Percentiles rank a stretch among this genome's conserved stretches.
These are phyloP conservation scores for Pseudogymnoascus sp. DNA, from an alignment of 2,329 filamentous ascomycete genomes.

Conservation along the genomic window DNA sequence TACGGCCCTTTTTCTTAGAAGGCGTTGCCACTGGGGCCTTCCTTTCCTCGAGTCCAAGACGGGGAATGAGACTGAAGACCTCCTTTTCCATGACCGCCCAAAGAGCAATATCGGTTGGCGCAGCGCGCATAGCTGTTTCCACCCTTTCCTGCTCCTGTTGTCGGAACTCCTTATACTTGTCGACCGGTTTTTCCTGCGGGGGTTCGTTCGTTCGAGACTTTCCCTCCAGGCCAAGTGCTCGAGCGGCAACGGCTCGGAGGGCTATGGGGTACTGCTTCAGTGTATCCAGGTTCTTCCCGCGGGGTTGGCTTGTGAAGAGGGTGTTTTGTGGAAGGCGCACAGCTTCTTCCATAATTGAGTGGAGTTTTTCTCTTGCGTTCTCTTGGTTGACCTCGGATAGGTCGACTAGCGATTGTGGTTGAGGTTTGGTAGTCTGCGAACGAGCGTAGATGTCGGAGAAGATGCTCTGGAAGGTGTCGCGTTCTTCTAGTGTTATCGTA, in stretches of 20 bases:
- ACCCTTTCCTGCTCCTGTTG: slow-evolving; percentile 43
- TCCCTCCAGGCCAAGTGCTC: slow-evolving; percentile 21
- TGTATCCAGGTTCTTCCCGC: slow-evolving; percentile 7
- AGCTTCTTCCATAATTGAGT: neutral
- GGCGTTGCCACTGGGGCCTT: neutral
- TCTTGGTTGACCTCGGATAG: neutral
- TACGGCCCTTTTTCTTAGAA: slow-evolving; percentile 10
- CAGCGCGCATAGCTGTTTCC: slow-evolving; percentile 43
- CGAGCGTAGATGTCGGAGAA: slow-evolving; percentile 48
- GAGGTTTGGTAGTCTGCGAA: slow-evolving; percentile 18
- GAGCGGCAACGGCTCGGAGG: slow-evolving; percentile 24
- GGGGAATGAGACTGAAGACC: slow-evolving; percentile 53
- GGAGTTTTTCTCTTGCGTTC: slow-evolving; percentile 15
- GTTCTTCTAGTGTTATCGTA: slow-evolving; percentile 51
- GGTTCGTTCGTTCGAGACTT: slow-evolving; percentile 11
- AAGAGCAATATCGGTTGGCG: slow-evolving; percentile 52
- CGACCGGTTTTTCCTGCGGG: neutral
- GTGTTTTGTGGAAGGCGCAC: neutral
- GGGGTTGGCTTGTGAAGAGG: neutral
- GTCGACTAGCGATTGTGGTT: neutral
- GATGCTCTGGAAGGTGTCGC: slow-evolving; percentile 41
- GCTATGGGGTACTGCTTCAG: slow-evolving; percentile 24
- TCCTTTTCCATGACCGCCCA: slow-evolving; percentile 60
- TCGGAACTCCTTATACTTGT: slow-evolving; percentile 20
- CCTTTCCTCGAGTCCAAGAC: slow-evolving; percentile 42